Percentiles rank a stretch among this genome's conserved stretches.
phyloP scores from a whole-genome alignment of 2,329 filamentous ascomycete species.

The Colletotrichum sp. region DNA sequence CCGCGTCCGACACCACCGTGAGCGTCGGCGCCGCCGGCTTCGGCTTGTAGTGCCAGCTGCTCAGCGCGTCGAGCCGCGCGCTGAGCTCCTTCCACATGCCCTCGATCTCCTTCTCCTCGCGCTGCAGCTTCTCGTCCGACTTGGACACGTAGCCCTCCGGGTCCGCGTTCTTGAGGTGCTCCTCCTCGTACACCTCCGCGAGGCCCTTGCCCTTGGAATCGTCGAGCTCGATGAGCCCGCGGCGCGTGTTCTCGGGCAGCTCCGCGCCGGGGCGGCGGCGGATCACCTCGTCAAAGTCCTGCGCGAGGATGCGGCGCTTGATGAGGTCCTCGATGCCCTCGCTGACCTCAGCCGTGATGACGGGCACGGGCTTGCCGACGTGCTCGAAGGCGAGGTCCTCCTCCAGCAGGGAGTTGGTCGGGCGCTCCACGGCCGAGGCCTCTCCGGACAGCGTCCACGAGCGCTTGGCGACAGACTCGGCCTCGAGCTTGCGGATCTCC shows the following conservation, averaged over 20 bases:
- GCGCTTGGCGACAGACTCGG: conserved; percentile 85
- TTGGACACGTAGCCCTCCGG: conserved; percentile 80
- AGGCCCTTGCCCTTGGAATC: conserved; percentile 88
- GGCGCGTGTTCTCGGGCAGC: conserved; percentile 63
- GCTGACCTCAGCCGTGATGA: conserved; percentile 89
- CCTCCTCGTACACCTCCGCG: conserved; percentile 92
- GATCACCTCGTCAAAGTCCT: conserved; percentile 91
- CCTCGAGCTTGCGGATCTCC: conserved; percentile 91
- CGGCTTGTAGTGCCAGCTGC: conserved; percentile 94
- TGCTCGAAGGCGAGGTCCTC: conserved; percentile 96
- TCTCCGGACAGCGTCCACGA: conserved; percentile 92
- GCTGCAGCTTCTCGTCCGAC: conserved; percentile 80
- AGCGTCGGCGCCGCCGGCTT: conserved; percentile 82
- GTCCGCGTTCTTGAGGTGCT: conserved; percentile 80
- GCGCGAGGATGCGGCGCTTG: conserved; percentile 87
- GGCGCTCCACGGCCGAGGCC: conserved; percentile 80
- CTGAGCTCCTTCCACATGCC: conserved; percentile 82
- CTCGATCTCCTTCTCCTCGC: conserved; percentile 84
- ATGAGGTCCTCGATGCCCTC: conserved; percentile 93
- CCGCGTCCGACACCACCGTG: conserved; percentile 87
- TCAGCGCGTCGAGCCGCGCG: conserved; percentile 84
- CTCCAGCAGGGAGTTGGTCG: conserved; percentile 90
- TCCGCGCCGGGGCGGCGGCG: conserved; percentile 79
- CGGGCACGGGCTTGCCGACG: conserved; percentile 90
- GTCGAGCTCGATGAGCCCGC: conserved; percentile 81